Evolutionary conservation across 441 rosid genomes (phyloP), one percentile per base, ranked within the genome.

Genomic region (Erysimum cheiri): DNA sequence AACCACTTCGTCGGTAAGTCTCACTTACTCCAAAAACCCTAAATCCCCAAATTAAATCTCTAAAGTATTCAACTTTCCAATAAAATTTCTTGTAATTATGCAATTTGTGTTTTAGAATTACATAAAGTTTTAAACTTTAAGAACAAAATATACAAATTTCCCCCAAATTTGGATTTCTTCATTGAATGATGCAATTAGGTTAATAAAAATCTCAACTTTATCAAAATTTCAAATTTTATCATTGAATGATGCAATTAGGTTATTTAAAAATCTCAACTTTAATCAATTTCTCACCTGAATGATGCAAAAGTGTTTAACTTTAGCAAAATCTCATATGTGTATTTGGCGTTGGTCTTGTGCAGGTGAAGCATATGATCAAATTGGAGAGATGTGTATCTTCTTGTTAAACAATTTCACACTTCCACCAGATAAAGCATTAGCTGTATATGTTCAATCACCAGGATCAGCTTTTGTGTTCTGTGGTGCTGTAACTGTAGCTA

Each of bases 361-460:
- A 31, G 97, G 96, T 5, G 96, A 94, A 78, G 94, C 91, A 0
- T 89, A 89, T 74, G 91, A 90, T 73, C 91, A 90, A 75, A 79
- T 91, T 37, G 82, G 85, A 7, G 96, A 91, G 22, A 70, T 94
- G 60, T 94, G 97, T 74, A 87, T 94, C 73, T 94, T 94, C 78
- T 77, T 94, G 35, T 62, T 91, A 15, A 91, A 94, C 79, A 85
- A 43, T 78, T 86, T 94, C 81, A 78, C 90, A 44, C 84, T 94
- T 7, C 97, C 96, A 1, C 88, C 90, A 0, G 96, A 90, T 43
- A 94, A 94, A 77, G 98, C 98, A 58, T 81, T 94, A 14, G 94
- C 96, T 2, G 91, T 94, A 28, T 92, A 94, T 76, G 74, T 91
- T 43, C 97, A 94, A 71, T 87, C 98, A 24, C 97, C 97, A 2